Evolutionary conservation across 805 yeast species (phyloP), one percentile per base, ranked within the genome.

Genomic region (Candida qinlingensis): DNA sequence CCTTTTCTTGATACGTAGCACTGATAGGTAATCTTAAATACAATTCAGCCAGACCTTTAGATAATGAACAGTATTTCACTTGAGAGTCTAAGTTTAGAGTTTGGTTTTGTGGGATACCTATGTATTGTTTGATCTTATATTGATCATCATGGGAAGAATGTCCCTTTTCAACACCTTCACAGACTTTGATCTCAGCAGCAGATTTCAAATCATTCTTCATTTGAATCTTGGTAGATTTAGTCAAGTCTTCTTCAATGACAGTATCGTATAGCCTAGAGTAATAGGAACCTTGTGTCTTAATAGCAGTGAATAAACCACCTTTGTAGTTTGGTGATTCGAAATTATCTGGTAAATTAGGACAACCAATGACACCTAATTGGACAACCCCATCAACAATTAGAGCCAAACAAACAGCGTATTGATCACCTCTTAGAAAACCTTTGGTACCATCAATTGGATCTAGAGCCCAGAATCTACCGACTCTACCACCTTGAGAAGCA

Each of bases 371-470:
- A 44, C 99, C 99, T 43, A 94, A 75, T 52, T 85, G 82, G 1
- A 89, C 96, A 44, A 79, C 73, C 11, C 96, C 96, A 60, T 91
- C 85, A 31, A 82, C 95, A 42, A 94, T 83, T 55, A 94, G 70
- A 0, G 96, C 97, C 41, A 94, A 72, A 63, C 99, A 94, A 1
- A 94, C 96, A 2, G 99, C 97, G 66, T 89, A 94, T 64, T 94
- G 99, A 55, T 91, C 97, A 42, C 96, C 96, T 62, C 99, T 76
- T 47, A 94, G 71, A 64, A 94, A 94, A 0, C 99, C 99, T 65
- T 84, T 94, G 25, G 99, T 94, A 7, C 99, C 99, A 63, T 94
- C 99, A 53, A 94, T 91, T 37, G 99, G 99, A 62, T 94, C 99
- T 60, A 94, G 71, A 1, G 97, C 96, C 99, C 99, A 94, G 63